Percentiles rank a stretch among this genome's conserved stretches.
Conservation (phyloP, 495 filamentous ascomycete species). For the Copromyces sp. region DNA sequence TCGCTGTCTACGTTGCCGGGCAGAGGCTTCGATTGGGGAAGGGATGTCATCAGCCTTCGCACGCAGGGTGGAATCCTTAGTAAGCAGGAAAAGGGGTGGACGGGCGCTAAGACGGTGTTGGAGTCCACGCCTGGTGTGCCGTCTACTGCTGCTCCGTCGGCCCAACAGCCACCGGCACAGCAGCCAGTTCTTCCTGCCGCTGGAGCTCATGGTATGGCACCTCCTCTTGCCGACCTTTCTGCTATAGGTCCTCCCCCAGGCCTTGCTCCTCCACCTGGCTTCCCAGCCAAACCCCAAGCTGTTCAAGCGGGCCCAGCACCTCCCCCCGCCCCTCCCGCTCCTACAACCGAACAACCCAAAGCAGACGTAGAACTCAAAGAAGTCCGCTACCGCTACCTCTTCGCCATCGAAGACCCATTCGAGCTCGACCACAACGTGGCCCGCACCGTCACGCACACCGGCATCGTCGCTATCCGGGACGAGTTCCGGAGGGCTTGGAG, state of each 20-base stretch:
- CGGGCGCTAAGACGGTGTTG: constrained; percentile 50
- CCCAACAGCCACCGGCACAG: not conserved
- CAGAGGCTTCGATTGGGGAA: constrained; percentile 58
- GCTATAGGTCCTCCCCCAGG: not conserved
- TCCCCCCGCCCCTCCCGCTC: not conserved
- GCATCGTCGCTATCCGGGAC: constrained; percentile 64
- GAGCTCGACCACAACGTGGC: constrained; percentile 76
- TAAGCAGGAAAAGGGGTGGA: constrained; percentile 71
- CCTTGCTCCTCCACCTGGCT: not conserved
- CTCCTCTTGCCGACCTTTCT: no score
- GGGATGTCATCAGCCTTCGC: constrained; percentile 60
- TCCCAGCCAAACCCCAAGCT: not conserved
- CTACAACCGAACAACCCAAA: not conserved
- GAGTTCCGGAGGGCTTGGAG: constrained; percentile 67
- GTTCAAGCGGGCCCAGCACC: not conserved
- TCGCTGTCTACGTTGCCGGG: constrained; percentile 27
- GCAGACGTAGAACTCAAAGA: constrained; percentile 42
- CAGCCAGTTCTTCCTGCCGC: constrained; percentile 1
- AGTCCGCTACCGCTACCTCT: constrained; percentile 65
- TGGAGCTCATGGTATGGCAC: not conserved
- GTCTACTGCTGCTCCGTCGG: constrained; percentile 3
- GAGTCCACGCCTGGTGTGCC: constrained; percentile 11
- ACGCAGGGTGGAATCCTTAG: constrained; percentile 54
- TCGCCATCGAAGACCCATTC: constrained; percentile 83
- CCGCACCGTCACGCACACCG: constrained; percentile 64